Evolutionary conservation across 768 basidiomycete genomes (phyloP).

Genomic region (Macrolepiota albuminosa): DNA sequence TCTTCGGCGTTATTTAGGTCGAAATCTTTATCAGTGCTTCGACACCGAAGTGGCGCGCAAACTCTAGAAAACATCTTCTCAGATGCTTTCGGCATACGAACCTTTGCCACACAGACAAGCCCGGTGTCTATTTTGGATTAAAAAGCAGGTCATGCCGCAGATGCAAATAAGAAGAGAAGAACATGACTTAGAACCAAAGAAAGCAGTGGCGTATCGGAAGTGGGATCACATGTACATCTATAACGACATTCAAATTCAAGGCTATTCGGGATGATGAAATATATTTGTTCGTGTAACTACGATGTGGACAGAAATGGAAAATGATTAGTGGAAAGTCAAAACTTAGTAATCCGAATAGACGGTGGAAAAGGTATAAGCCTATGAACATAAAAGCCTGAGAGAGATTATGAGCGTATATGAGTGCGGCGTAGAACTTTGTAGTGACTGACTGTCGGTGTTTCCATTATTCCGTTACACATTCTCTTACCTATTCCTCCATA

Average conservation of each 20-base stretch:
- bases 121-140: slow-evolving; percentile 45
- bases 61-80: slow-evolving; percentile 57
- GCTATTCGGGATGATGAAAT: slow-evolving; percentile 51
- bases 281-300: slow-evolving; percentile 40
- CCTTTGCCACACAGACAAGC: slow-evolving; percentile 35
- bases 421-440: background rate
- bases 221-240: slow-evolving; percentile 36
- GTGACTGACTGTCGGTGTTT: background rate
- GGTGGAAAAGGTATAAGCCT: slow-evolving; percentile 8
- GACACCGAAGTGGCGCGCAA: slow-evolving; percentile 52
- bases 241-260: slow-evolving; percentile 39
- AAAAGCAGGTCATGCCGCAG: slow-evolving; percentile 38
- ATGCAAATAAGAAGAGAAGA: slow-evolving; percentile 37
- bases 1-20: background rate
- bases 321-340: slow-evolving; percentile 62
- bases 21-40: slow-evolving; percentile 21
- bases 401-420: background rate
- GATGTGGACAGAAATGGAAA: slow-evolving; percentile 50
- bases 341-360: slow-evolving; percentile 17
- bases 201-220: slow-evolving; percentile 26
- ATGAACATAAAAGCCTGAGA: slow-evolving; percentile 17
- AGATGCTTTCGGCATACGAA: slow-evolving; percentile 52
- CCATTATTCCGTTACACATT: background rate
- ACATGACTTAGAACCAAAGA: slow-evolving; percentile 32
- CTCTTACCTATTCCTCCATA: background rate